Evolutionary conservation across 108 stramenopile species (phyloP).

Genomic region (Aureococcus anophagefferens): DNA sequence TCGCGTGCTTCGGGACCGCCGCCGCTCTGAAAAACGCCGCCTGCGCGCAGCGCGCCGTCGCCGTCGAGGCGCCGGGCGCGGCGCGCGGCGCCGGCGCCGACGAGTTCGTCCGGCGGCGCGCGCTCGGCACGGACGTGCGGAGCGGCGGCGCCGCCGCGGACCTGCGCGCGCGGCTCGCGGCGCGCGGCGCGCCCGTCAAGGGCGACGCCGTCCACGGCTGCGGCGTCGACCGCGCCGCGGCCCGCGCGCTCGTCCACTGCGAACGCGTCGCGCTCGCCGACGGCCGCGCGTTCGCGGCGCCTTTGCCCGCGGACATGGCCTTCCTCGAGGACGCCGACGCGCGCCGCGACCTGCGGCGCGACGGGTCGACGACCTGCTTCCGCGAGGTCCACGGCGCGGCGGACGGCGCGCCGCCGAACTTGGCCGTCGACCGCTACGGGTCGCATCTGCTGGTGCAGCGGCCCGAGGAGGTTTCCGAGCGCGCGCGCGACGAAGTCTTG

Average conservation of each 20-base stretch:
- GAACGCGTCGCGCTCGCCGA: not conserved
- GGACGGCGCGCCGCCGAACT: not conserved
- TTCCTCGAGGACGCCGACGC: not conserved
- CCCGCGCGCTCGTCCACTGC: not conserved
- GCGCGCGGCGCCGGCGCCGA: not conserved
- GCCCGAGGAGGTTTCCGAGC: not conserved
- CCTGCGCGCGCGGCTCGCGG: not conserved
- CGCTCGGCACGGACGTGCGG: no score
- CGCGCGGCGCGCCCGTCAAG: not conserved
- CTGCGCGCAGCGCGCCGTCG: not conserved
- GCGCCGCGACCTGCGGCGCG: not conserved
- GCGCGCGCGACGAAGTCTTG: not conserved
- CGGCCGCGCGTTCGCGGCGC: not conserved
- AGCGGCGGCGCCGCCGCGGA: not conserved
- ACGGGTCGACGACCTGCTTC: not conserved
- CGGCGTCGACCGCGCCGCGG: not conserved
- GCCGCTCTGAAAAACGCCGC: not conserved
- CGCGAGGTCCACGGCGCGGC: slow-evolving; percentile 1
- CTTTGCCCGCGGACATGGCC: not conserved
- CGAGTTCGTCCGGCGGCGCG: no score
- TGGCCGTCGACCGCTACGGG: not conserved
- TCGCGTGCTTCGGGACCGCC: not conserved
- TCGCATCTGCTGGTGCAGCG: not conserved
- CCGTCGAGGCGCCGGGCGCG: not conserved
- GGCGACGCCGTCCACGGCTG: not conserved